Base-by-base conservation (phyloP, 2,329 filamentous ascomycete genomes). In the Hymenoscyphus fraxineus region DNA sequence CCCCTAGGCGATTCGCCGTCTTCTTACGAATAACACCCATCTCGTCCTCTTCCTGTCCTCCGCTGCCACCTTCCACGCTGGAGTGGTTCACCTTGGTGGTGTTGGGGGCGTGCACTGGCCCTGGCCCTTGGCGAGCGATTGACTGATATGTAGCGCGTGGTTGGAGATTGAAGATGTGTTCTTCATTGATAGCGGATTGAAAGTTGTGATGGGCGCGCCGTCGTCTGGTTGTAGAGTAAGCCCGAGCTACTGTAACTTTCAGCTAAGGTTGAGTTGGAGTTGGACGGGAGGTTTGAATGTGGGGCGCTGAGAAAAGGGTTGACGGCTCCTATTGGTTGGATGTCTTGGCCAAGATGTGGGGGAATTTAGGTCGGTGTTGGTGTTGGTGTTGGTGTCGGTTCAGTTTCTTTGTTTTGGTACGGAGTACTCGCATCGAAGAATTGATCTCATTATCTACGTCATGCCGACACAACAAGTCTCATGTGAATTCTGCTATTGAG, bases 21-120 rank as follows among this genome's bases (percentile, higher is more conserved):
- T 97, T 97, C 83, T 97, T 97, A 76, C 93, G 90, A 77, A 97
- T 97, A 74, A 97, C 90, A 72, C 93, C 93, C 94, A 97, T 97
- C 9, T 60, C 59, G 32, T 32, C 55, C 58, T 56, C 40, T 61
- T 60, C 32, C 38, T 39, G 59, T 54, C 47, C 41, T n/a, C n/a
- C 7, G 47, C 38, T 31, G 13, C 19, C 32, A 22, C 44, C 44
- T 51, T 51, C 44, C 44, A 51, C 44, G n/a, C 44, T 51, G 44
- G 44, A 51, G 7, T 22, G n/a, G 44, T 19, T 51, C 44, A 51
- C 44, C 44, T 51, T 51, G 44, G 44, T 51, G 44, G 44, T 51
- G 19, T 51, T 27, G n/a, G 12, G 44, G 44, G 44, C 19, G 19
- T 22, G n/a, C 3, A 19, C 22, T n/a, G 22, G 44, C n/a, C 22